Base-by-base conservation (phyloP, 2,329 filamentous ascomycete genomes). In the Aspergillus phoenicis region DNA sequence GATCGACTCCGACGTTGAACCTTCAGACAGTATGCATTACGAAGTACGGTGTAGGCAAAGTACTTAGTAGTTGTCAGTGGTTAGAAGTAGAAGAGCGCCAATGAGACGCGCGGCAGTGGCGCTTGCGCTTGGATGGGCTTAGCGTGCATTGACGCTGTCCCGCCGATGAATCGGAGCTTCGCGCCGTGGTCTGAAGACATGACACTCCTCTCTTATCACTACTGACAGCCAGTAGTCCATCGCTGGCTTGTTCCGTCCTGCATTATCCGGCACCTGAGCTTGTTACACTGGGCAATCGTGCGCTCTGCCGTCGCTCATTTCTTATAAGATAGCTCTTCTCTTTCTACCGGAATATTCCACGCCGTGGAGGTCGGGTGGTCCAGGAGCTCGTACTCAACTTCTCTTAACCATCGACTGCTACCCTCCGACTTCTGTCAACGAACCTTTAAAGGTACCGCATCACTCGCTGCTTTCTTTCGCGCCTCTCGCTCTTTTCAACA, bases 401-500 rank as follows among this genome's bases (percentile, higher is more conserved):
- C 26, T 15, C 15, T 51, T 15, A 30, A 33, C 24, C n/a, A 51
- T 11, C 47, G 17, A 30, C 26, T 51, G 26, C 26, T 30, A n/a
- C 7, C 24, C n/a, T 10, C 10, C 6, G 11, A 22, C 5, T 13
- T 13, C 17, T 6, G 17, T 22, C 20, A 24, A 45, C 20, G 20
- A 13, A 8, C 17, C 33, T 36, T 17, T 11, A 60, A 62, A 66
- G 64, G 64, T 66, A 66, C 49, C 51, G 61, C 57, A 28, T 39
- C 60, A 47, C 49, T 61, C 59, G 33, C 33, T 36, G 26, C 56
- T 15, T 45, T 4, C 20, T 24, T 6, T 24, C 20, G 41, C 41
- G 41, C 20, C 10, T 45, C 39, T 55, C 39, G 5, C 10, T 49
- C 11, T 13, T 41, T 39, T 17, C 10, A 11, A 39, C 11, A 28